Conservation (phyloP, 805 yeast genomes). For the Nakazawaea ambrosiae region DNA sequence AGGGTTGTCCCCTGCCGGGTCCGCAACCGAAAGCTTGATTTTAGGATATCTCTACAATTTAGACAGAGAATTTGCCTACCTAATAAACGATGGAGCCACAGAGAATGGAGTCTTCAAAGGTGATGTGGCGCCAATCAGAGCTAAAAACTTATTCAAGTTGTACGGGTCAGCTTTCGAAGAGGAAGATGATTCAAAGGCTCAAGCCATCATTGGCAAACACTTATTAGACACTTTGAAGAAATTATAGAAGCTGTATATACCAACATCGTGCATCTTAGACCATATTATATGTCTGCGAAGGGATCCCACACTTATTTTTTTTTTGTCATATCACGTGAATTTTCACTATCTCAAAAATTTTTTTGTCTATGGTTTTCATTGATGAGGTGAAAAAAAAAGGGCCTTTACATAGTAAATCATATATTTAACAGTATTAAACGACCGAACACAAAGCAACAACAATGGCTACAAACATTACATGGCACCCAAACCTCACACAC, state of each 20-base stretch:
- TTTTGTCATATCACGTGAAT: slow-evolving; percentile 3
- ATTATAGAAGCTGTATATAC: not conserved
- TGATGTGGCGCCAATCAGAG: slow-evolving; percentile 14
- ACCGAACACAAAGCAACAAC: no score
- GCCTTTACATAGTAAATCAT: not conserved
- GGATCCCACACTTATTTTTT: no score
- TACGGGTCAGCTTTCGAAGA: slow-evolving; percentile 23
- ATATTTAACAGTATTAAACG: no score
- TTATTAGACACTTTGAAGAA: slow-evolving; percentile 1
- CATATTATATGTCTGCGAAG: no score
- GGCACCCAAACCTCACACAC: slow-evolving; percentile 89
- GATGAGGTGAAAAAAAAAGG: not conserved
- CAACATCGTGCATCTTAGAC: not conserved
- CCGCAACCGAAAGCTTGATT: slow-evolving; percentile 19
- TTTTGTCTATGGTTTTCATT: no score
- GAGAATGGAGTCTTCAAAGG: slow-evolving; percentile 20
- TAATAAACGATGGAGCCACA: slow-evolving; percentile 22
- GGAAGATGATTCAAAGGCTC: slow-evolving; percentile 10
- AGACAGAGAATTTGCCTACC: slow-evolving; percentile 25
- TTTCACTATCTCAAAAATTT: slow-evolving; percentile 2
- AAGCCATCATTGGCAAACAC: slow-evolving; percentile 9
- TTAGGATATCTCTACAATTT: slow-evolving; percentile 17
- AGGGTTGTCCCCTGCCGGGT: slow-evolving; percentile 7
- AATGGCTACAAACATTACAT: slow-evolving; percentile 94
- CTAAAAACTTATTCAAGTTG: slow-evolving; percentile 20